phyloP scores from a whole-genome alignment of 805 yeast genomes.

The Yamadazyma sp. region DNA sequence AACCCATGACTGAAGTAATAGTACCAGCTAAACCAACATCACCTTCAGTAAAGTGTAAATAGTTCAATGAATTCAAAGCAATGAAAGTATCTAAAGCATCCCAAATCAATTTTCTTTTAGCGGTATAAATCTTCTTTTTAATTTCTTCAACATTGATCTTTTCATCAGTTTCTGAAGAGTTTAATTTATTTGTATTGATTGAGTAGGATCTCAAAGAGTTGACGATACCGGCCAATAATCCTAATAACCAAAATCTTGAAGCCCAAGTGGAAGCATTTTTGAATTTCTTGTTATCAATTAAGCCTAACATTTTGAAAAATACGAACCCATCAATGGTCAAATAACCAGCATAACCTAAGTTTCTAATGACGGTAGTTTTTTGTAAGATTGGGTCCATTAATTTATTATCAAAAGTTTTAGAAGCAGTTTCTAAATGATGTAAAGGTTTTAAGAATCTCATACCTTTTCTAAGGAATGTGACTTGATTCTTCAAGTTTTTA shows the following conservation, averaged over 20 bases:
- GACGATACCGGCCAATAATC: slow-evolving; percentile 59
- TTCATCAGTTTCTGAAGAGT: slow-evolving; percentile 21
- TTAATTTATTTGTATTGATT: slow-evolving; percentile 39
- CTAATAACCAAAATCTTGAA: slow-evolving; percentile 74
- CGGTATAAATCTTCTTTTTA: slow-evolving; percentile 42
- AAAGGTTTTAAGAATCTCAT: slow-evolving; percentile 82
- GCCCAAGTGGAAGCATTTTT: slow-evolving; percentile 54
- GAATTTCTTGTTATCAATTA: slow-evolving; percentile 47
- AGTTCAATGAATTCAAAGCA: slow-evolving; percentile 65
- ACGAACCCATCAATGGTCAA: slow-evolving; percentile 61
- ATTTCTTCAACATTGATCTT: slow-evolving; percentile 35
- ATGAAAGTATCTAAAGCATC: slow-evolving; percentile 72
- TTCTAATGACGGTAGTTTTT: slow-evolving; percentile 50
- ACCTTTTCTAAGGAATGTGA: slow-evolving; percentile 75
- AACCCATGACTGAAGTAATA: slow-evolving; percentile 74
- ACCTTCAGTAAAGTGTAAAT: slow-evolving; percentile 68
- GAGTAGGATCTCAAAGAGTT: slow-evolving; percentile 55
- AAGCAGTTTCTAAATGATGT: slow-evolving; percentile 65
- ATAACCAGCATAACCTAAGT: slow-evolving; percentile 61
- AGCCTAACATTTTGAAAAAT: slow-evolving; percentile 57
- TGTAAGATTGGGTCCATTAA: slow-evolving; percentile 59
- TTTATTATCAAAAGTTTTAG: slow-evolving; percentile 66
- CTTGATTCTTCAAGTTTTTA: slow-evolving; percentile 56
- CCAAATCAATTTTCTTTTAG: slow-evolving; percentile 68
- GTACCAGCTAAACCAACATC: slow-evolving; percentile 82